These are phyloP conservation scores for Eucalyptus cloeziana DNA, from an alignment of 345 rosid genomes.

Conservation along the genomic window DNA sequence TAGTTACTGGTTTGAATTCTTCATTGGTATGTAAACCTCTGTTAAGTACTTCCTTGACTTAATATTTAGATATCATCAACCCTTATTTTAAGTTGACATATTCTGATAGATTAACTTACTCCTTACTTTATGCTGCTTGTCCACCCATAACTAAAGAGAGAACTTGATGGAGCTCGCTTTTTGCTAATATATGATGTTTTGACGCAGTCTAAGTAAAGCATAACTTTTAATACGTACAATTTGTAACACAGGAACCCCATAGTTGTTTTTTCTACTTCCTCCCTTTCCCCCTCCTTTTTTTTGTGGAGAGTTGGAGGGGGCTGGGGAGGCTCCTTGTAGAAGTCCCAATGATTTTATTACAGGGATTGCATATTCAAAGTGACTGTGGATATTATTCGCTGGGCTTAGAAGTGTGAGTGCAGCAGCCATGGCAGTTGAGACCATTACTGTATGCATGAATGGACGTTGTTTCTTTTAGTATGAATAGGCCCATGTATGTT, in stretches of 20 bases:
- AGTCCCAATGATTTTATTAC: neutral
- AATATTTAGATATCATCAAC: neutral
- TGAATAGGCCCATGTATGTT: neutral
- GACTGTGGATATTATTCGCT: neutral
- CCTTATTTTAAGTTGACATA: neutral
- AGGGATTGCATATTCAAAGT: neutral
- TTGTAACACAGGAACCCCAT: neutral
- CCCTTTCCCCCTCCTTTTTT: neutral
- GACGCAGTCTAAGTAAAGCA: neutral
- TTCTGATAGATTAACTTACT: neutral
- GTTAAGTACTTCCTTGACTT: neutral
- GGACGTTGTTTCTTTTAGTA: neutral
- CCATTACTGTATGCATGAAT: neutral
- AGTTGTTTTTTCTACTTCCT: neutral
- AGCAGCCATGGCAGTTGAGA: neutral
- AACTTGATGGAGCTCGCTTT: neutral
- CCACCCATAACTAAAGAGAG: neutral
- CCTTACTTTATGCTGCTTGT: neutral
- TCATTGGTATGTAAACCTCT: slow-evolving; percentile 66
- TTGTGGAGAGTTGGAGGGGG: neutral
- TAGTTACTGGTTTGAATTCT: slow-evolving; percentile 89
- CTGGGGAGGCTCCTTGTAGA: neutral
- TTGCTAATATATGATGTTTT: neutral
- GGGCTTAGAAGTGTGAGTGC: neutral
- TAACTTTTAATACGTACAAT: neutral